Percentiles rank a stretch among this genome's conserved stretches.
Conservation (phyloP, 345 rosid genomes). For the Dimocarpus longan region DNA sequence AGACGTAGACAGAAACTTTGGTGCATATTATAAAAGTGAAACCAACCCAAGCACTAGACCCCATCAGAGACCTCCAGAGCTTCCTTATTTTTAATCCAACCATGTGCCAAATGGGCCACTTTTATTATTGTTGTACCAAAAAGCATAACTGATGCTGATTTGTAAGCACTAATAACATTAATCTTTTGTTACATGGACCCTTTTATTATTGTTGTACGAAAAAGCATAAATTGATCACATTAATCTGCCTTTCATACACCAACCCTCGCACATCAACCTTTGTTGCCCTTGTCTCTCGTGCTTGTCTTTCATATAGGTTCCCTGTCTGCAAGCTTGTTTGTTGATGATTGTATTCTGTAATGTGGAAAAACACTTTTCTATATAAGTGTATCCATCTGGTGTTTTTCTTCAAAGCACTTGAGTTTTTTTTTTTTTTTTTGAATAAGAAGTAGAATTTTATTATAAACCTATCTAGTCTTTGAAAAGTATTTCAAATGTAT, state of each 20-base stretch:
- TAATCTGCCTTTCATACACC: background rate
- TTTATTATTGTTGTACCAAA: background rate
- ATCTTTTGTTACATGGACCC: background rate
- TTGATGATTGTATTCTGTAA: background rate
- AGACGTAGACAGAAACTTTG: too few species aligned
- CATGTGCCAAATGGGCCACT: background rate
- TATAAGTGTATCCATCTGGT: too few species aligned
- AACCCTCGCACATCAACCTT: background rate
- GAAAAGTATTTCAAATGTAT: too few species aligned
- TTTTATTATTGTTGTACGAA: background rate
- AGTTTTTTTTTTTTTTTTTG: too few species aligned
- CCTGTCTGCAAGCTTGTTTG: background rate
- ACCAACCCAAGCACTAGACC: background rate
- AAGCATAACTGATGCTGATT: background rate
- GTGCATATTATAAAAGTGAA: background rate
- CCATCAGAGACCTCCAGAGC: background rate
- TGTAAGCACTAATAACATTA: background rate
- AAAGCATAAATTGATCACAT: background rate
- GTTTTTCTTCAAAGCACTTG: too few species aligned
- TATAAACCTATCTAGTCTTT: too few species aligned
- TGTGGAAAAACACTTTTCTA: too few species aligned
- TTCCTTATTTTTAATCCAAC: background rate
- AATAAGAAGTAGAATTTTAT: too few species aligned
- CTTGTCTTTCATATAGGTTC: background rate
- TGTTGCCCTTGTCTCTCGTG: background rate